Evolutionary conservation across 495 filamentous ascomycete species (phyloP), one percentile per base, ranked within the genome.

Genomic region (Talaromyces wortmannii): DNA sequence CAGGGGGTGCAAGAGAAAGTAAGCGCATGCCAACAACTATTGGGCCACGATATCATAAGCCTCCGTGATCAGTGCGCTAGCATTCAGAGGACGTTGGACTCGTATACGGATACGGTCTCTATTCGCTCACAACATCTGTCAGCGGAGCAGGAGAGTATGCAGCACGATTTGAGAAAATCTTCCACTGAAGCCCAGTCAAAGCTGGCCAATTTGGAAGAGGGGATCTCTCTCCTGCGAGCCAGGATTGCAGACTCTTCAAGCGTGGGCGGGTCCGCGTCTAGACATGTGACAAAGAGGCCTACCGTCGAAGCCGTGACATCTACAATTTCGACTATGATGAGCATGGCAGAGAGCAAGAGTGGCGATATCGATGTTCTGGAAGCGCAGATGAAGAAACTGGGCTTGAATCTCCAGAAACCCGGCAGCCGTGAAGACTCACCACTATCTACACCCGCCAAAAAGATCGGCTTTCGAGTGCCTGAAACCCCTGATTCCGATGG

Each of bases 241-340:
- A 88, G 85, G 59, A 75, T 97, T 18, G 85, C 88, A 2, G 70
- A 79, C 44, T 64, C 68, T 18, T 64, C 72, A n/a, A 61, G 64
- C 29, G 67, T 70, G 6, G 69, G 72, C 16, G 71, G 65, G n/a
- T 64, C 57, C 54, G 55, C 16, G 55, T 63, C 45, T 46, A 52
- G 48, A 15, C 58, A 32, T 55, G 33, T 16, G n/a, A 48, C 31
- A 11, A 63, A 77, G 44, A 72, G 77, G n/a, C 95, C 94, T 3
- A 97, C 92, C 0, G 87, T 96, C 1, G 95, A 97, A 59, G 90
- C 90, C 7, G 90, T 97, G 16, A 83, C 89, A 45, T 88, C 87
- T 49, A 97, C 95, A 6, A 95, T 99, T 58, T 74, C 75, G 51
- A 96, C 94, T 53, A 89, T 99, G 83, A 97, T 91, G 51, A 82